Conservation (phyloP, 2,329 filamentous ascomycete genomes). For the Mariannaea elegans region DNA sequence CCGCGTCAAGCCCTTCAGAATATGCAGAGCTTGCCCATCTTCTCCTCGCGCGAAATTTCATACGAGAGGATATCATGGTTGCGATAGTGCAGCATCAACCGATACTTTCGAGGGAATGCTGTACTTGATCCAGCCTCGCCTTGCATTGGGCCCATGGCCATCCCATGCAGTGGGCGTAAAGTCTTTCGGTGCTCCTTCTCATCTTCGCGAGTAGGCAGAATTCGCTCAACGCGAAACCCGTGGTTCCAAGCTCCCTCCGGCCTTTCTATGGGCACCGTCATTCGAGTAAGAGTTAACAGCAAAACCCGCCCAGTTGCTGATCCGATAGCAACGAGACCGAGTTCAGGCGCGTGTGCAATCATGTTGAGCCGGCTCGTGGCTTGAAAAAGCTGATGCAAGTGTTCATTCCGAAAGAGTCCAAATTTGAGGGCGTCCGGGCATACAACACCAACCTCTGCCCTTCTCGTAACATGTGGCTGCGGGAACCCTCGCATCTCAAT, state of each 20-base stretch:
- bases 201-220: conserved; percentile 57
- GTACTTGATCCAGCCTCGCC: conserved; percentile 29
- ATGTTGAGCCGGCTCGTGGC: conserved; percentile 62
- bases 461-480: conserved; percentile 28
- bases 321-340: conserved; percentile 74
- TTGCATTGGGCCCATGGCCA: conserved; percentile 73
- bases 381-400: conserved; percentile 40
- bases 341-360: conserved; percentile 70
- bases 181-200: conserved; percentile 56
- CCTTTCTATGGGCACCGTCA: conserved; percentile 36
- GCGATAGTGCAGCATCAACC: conserved; percentile 76
- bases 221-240: conserved; percentile 63
- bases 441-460: conserved; percentile 42
- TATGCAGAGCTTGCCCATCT: conserved; percentile 48
- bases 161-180: conserved; percentile 67
- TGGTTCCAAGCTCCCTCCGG: conserved; percentile 44
- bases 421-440: conserved; percentile 44
- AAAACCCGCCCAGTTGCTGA: conserved; percentile 73
- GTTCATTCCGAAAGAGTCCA: conserved; percentile 33
- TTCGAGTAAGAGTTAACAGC: conserved; percentile 65
- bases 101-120: conserved; percentile 60
- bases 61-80: conserved; percentile 77
- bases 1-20: conserved; percentile 39
- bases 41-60: conserved; percentile 62
- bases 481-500: conserved; percentile 56